Conservation (phyloP, 2,329 filamentous ascomycete genomes). For the Acrodontium crateriforme region DNA sequence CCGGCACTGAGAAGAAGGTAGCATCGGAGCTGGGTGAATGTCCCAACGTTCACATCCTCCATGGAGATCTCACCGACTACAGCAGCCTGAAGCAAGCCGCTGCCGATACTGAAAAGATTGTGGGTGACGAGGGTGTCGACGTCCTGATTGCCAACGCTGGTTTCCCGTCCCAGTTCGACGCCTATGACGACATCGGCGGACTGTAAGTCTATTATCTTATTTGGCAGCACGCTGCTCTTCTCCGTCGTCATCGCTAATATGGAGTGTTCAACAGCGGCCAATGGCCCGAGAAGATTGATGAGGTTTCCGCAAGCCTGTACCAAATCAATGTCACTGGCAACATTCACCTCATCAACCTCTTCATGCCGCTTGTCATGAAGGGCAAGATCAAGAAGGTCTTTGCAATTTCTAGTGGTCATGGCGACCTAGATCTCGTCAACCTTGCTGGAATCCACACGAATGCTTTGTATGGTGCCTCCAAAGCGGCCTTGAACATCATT, state of each 20-base stretch:
- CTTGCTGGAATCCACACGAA: constrained; percentile 8
- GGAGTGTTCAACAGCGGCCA: constrained; percentile 1
- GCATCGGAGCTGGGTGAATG: constrained; percentile 7
- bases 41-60: constrained; percentile 33
- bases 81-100: constrained; percentile 24
- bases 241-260: background rate
- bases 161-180: constrained; percentile 5
- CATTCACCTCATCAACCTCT: constrained; percentile 13
- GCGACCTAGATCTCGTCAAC: constrained; percentile 14
- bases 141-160: constrained; percentile 22
- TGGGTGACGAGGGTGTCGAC: constrained; percentile 15
- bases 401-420: constrained; percentile 15
- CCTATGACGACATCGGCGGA: constrained; percentile 10
- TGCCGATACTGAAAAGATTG: constrained; percentile 11
- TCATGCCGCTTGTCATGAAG: constrained; percentile 16
- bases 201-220: constrained; percentile 1
- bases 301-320: constrained; percentile 9
- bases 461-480: constrained; percentile 14
- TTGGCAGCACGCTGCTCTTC: too few species aligned
- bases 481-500: constrained; percentile 16
- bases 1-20: constrained; percentile 9
- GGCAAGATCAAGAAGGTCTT: constrained; percentile 16
- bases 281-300: constrained; percentile 7
- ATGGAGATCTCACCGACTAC: constrained; percentile 32
- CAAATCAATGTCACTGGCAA: constrained; percentile 17